Conservation (phyloP, 177 flowering plant genomes). For the Vitis hybrid region DNA sequence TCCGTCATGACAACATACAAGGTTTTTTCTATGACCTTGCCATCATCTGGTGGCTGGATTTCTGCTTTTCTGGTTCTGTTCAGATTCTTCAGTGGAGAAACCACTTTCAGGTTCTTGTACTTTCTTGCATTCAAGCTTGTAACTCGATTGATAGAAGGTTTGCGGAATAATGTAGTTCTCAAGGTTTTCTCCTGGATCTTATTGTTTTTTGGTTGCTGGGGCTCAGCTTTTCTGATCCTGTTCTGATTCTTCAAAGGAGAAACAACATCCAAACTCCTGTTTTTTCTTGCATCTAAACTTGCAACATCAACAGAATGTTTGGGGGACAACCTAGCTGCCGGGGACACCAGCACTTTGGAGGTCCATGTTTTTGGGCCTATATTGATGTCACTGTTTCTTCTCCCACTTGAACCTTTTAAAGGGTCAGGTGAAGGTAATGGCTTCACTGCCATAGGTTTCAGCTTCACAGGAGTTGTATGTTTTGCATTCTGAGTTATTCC, state of each 20-base stretch:
- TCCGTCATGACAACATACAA: slow-evolving; percentile 38
- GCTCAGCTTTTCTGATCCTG: slow-evolving; percentile 14
- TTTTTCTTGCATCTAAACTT: slow-evolving; percentile 29
- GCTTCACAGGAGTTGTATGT: slow-evolving; percentile 14
- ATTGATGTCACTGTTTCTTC: slow-evolving; percentile 20
- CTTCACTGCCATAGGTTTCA: slow-evolving; percentile 19
- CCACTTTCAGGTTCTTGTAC: slow-evolving; percentile 11
- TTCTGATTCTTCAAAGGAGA: slow-evolving; percentile 34
- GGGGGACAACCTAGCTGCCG: slow-evolving; percentile 30
- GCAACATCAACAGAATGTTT: slow-evolving; percentile 26
- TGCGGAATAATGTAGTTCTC: slow-evolving; percentile 21
- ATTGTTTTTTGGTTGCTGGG: slow-evolving; percentile 15
- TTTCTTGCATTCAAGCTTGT: slow-evolving; percentile 25
- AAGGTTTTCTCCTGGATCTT: slow-evolving; percentile 26
- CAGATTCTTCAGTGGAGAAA: slow-evolving; percentile 23
- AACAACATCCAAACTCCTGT: slow-evolving; percentile 21
- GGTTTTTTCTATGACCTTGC: slow-evolving; percentile 35
- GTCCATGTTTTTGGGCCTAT: slow-evolving; percentile 10
- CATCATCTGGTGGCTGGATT: slow-evolving; percentile 4
- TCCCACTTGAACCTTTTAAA: slow-evolving; percentile 13
- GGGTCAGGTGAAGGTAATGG: slow-evolving; percentile 16
- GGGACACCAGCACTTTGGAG: slow-evolving; percentile 22
- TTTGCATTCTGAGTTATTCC: slow-evolving; percentile 1
- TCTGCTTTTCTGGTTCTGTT: slow-evolving; percentile 8
- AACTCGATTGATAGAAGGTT: slow-evolving; percentile 20